Conservation (phyloP, 2,329 filamentous ascomycete genomes). For the Erysiphe pulchra region DNA sequence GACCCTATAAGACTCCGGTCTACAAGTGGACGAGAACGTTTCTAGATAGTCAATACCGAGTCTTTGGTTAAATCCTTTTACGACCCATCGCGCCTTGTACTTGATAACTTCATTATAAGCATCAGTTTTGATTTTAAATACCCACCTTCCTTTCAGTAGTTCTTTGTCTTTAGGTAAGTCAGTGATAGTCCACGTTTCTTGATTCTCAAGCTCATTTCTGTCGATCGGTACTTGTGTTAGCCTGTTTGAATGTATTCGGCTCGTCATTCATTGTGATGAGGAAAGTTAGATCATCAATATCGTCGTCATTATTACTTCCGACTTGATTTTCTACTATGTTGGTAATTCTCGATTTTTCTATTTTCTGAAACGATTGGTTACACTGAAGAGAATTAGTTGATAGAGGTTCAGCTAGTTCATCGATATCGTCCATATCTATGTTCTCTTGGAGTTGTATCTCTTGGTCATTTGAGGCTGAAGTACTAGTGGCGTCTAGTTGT, state of each 20-base stretch:
- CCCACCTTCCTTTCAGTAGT: background rate
- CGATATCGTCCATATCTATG: too few relatives aligned
- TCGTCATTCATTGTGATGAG: background rate
- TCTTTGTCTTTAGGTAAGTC: background rate
- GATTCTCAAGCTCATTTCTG: background rate
- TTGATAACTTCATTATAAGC: background rate
- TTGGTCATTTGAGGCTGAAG: too few relatives aligned
- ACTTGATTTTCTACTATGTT: background rate
- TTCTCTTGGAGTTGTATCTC: too few relatives aligned
- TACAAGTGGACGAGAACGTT: background rate
- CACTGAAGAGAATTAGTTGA: too few relatives aligned
- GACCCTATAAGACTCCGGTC: background rate
- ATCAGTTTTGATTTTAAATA: background rate
- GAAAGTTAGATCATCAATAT: background rate
- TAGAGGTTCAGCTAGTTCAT: too few relatives aligned
- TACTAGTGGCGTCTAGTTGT: too few relatives aligned
- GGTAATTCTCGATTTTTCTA: too few relatives aligned
- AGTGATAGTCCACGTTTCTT: background rate
- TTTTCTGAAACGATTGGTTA: too few relatives aligned
- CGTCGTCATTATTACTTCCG: background rate
- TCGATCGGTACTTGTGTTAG: background rate
- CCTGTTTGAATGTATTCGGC: background rate
- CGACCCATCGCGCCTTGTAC: background rate
- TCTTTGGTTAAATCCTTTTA: background rate
- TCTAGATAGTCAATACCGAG: background rate